Evolutionary conservation across 352 stramenopile genomes (phyloP), one percentile per base, ranked within the genome.

Genomic region (Globisporangium middletonii): DNA sequence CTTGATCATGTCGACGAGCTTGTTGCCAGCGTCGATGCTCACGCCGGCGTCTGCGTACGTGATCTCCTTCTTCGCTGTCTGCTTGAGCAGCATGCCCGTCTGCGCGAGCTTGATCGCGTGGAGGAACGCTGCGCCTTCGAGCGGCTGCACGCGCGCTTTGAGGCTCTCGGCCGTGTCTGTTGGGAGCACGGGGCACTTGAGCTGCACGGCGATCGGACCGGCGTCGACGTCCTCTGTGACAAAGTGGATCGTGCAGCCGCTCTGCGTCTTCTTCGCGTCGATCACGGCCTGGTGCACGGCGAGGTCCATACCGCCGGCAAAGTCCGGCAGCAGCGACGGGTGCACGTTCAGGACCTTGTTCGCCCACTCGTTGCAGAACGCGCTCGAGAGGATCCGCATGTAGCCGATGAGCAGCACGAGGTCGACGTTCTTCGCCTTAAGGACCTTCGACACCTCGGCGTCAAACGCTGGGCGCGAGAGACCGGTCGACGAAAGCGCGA

Each of bases 231-330:
- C 81, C 51, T 92, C 77, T 6, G 96, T 99, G 19, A 99, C 97
- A 63, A 98, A 94, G 77, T 99, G 97, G 55, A 99, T 95, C 4
- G 97, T 99, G 79, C 97, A 99, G 18, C 97, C 97, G 51, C 81
- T 98, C 68, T 98, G 82, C 9, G 77, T 86, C 73, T 98, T 97
- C 57, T 97, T 94, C 35, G 96, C 96, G 58, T 98, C 91, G 41
- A 99, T 77, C 53, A 99, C 97, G 42, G 94, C 96, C 72, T 98
- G 87, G 77, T 99, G 97, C 30, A 99, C 97, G n/a, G 89, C 91
- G 50, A 98, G 73, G 75, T 99, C 97, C 97, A 99, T 99, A 50
- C 97, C 96, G n/a, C 97, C 97, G 60, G 95, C 97, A 74, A 99
- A 98, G 57, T 99, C 97, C 15, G 97, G 97, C 23, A 99, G 82